Conservation (phyloP, 768 basidiomycete genomes). For the Suillus americanus region DNA sequence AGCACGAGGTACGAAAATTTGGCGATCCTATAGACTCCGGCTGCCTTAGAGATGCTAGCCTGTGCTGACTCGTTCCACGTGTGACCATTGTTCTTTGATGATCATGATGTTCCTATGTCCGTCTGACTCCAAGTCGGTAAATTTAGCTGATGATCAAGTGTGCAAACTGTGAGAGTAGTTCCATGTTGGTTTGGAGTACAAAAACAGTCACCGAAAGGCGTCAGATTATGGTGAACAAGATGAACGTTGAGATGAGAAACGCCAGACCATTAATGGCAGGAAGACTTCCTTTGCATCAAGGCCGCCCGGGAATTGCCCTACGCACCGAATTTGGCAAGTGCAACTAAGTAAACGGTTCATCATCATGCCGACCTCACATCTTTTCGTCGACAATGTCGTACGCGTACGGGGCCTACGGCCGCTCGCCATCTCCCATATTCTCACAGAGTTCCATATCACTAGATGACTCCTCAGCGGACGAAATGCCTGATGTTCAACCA, state of each 20-base stretch:
- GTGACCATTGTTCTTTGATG: not conserved
- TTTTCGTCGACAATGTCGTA: constrained; percentile 16
- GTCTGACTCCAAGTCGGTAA: no score
- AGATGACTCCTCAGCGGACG: constrained; percentile 29
- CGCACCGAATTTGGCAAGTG: not conserved
- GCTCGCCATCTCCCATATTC: constrained; percentile 41
- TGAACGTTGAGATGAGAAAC: not conserved
- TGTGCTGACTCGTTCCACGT: not conserved
- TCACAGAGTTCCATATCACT: constrained; percentile 31
- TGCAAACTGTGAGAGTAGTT: not conserved
- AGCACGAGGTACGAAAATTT: no score
- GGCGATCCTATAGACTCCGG: not conserved
- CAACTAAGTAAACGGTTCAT: not conserved
- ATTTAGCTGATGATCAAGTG: not conserved
- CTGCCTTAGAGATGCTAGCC: not conserved
- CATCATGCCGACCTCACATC: not conserved
- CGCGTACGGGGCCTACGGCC: constrained; percentile 35
- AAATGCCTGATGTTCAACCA: constrained; percentile 17
- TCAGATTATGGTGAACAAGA: not conserved
- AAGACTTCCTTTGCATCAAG: no score
- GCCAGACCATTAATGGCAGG: no score
- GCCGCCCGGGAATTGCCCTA: not conserved
- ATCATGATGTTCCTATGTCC: not conserved
- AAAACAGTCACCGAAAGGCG: not conserved
- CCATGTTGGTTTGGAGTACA: not conserved